These are phyloP conservation scores for Fusarium ambrosium DNA, from an alignment of 2,329 filamentous ascomycete species.

Conservation along the genomic window DNA sequence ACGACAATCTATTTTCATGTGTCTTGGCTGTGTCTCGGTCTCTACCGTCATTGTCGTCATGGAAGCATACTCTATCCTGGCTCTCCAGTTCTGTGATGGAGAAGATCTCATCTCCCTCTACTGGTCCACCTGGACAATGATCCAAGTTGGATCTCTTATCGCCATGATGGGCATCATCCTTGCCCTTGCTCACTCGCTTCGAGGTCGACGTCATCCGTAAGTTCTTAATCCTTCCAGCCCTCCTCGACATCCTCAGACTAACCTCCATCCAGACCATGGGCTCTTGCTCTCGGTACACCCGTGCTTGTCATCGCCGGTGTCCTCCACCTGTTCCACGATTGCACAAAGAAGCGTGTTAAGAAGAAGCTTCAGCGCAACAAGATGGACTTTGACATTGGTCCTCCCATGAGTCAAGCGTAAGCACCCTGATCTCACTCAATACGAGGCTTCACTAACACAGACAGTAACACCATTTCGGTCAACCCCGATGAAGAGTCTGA, in stretches of 20 bases:
- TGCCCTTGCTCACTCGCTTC: constrained; percentile 64
- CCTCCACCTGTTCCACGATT: constrained; percentile 62
- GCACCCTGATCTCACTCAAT: constrained; percentile 13
- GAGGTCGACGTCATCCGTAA: constrained; percentile 65
- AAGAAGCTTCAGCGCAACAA: constrained; percentile 46
- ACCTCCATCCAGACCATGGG: constrained; percentile 62
- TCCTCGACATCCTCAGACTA: neutral
- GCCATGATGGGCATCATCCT: constrained; percentile 70
- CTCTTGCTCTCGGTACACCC: constrained; percentile 70
- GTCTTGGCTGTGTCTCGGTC: constrained; percentile 58
- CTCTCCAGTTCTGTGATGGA: constrained; percentile 70
- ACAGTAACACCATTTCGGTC: constrained; percentile 55
- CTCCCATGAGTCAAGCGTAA: constrained; percentile 61
- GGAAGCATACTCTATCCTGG: constrained; percentile 67
- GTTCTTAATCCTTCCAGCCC: constrained; percentile 37
- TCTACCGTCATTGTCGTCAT: constrained; percentile 63
- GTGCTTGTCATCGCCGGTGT: constrained; percentile 70
- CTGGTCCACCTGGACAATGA: constrained; percentile 73
- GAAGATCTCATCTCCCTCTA: constrained; percentile 72
- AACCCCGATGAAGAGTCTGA: constrained; percentile 52
- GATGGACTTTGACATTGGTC: constrained; percentile 44
- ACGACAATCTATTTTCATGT: constrained; percentile 59
- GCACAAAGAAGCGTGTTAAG: constrained; percentile 53
- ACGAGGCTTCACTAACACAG: constrained; percentile 30
- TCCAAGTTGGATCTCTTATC: constrained; percentile 70